phyloP scores from a whole-genome alignment of 148 eudicot genomes.

The Amaranthus palmeri region DNA sequence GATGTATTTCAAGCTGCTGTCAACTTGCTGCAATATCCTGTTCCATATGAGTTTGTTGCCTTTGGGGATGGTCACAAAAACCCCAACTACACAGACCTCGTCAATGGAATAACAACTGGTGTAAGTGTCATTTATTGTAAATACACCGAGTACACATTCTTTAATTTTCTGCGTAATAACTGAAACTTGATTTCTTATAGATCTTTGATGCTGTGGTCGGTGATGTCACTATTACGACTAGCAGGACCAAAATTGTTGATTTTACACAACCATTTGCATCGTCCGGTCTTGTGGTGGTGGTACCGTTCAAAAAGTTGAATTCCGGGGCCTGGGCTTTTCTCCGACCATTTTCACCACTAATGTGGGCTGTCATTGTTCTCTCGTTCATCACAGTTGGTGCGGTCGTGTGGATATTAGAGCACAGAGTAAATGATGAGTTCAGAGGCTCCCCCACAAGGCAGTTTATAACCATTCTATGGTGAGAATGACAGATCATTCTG shows the following conservation, averaged over 20 bases:
- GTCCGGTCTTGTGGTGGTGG: constrained; percentile 87
- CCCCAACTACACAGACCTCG: constrained; percentile 77
- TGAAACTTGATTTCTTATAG: constrained; percentile 30
- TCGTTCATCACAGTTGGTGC: constrained; percentile 68
- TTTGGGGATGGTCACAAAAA: constrained; percentile 69
- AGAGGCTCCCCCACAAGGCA: constrained; percentile 81
- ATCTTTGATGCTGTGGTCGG: constrained; percentile 79
- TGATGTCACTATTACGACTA: constrained; percentile 79
- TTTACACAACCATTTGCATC: constrained; percentile 84
- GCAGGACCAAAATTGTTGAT: constrained; percentile 79
- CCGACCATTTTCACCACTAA: constrained; percentile 64
- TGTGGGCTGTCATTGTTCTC: constrained; percentile 80
- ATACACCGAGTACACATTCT: background rate
- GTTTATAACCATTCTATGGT: constrained; percentile 85
- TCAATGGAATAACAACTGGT: constrained; percentile 50
- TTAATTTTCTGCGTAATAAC: background rate
- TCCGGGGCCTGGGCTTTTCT: constrained; percentile 86
- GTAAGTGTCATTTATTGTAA: constrained; percentile 42
- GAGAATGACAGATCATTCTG: constrained; percentile 17
- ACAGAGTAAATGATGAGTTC: constrained; percentile 81
- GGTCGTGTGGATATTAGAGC: constrained; percentile 95
- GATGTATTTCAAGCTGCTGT: constrained; percentile 88
- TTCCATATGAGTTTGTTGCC: constrained; percentile 73
- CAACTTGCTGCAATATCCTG: constrained; percentile 73
- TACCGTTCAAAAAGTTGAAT: constrained; percentile 58